Percentiles rank a stretch among this genome's conserved stretches.
These are phyloP conservation scores for Pleurotus citrinopileatus DNA, from an alignment of 768 basidiomycete genomes.

Conservation along the genomic window DNA sequence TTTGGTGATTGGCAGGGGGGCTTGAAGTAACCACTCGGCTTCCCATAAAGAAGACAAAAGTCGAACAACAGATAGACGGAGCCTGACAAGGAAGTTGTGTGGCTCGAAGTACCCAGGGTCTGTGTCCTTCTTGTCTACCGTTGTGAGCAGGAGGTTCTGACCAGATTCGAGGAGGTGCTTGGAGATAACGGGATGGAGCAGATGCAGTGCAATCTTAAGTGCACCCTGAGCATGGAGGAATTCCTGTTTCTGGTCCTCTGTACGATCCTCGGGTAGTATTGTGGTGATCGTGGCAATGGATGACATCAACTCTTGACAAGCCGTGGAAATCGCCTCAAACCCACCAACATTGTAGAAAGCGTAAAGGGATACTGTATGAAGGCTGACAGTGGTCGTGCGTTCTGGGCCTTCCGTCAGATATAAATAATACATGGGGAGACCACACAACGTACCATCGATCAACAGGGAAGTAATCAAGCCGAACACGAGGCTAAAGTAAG, in stretches of 20 bases:
- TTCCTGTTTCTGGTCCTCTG: conserved; percentile 56
- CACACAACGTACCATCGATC: conserved; percentile 39
- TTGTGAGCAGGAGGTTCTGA: conserved; percentile 71
- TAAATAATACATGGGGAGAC: conserved; percentile 4
- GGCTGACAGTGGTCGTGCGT: conserved; percentile 64
- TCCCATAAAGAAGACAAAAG: conserved; percentile 73
- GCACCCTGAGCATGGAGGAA: conserved; percentile 77
- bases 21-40: conserved; percentile 74
- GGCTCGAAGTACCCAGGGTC: conserved; percentile 82
- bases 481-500: conserved; percentile 46
- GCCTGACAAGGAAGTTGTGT: conserved; percentile 80
- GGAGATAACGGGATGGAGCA: conserved; percentile 74
- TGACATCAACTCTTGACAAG: conserved; percentile 51
- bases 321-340: conserved; percentile 58
- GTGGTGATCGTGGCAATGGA: conserved; percentile 55
- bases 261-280: conserved; percentile 53
- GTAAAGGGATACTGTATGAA: conserved; percentile 82
- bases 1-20: conserved; percentile 73
- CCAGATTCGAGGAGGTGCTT: conserved; percentile 82
- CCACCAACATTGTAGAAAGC: conserved; percentile 74
- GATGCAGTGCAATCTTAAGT: conserved; percentile 75
- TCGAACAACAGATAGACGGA: conserved; percentile 71
- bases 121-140: conserved; percentile 75
- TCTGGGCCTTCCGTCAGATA: conserved; percentile 43
- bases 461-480: conserved; percentile 43